These are phyloP conservation scores for Myxozyma vanderwaltii DNA, from an alignment of 805 yeast species.

Conservation along the genomic window DNA sequence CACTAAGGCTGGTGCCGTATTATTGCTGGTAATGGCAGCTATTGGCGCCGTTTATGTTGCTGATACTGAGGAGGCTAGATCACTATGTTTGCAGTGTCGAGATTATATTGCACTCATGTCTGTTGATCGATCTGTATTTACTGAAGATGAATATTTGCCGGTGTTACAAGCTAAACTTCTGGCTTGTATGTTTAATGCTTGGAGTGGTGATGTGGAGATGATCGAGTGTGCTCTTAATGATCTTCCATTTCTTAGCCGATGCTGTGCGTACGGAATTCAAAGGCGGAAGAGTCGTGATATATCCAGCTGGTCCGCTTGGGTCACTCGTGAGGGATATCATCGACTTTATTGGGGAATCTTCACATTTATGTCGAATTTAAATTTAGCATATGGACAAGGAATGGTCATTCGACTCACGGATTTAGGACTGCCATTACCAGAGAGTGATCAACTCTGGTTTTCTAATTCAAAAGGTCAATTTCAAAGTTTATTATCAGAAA, in stretches of 20 bases:
- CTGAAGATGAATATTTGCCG: slow-evolving; percentile 12
- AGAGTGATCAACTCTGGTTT: slow-evolving; percentile 35
- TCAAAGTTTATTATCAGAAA: not conserved
- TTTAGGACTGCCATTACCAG: slow-evolving; percentile 34
- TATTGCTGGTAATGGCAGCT: slow-evolving; percentile 11
- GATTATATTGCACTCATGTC: not conserved
- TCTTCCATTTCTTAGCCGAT: slow-evolving; percentile 9
- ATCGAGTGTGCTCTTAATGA: slow-evolving; percentile 13
- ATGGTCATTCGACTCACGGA: slow-evolving; percentile 21
- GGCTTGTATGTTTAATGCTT: slow-evolving; percentile 15
- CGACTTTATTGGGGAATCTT: slow-evolving; percentile 17
- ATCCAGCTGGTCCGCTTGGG: slow-evolving; percentile 10
- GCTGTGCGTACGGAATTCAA: slow-evolving; percentile 15
- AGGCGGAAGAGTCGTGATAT: slow-evolving; percentile 2
- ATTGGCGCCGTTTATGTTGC: slow-evolving; percentile 9
- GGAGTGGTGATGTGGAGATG: slow-evolving; percentile 17
- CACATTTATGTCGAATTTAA: slow-evolving; percentile 16
- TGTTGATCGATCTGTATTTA: slow-evolving; percentile 1
- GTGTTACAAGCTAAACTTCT: slow-evolving; percentile 16
- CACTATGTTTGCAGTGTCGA: not conserved
- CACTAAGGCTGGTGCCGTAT: not conserved
- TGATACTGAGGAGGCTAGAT: not conserved
- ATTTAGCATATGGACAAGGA: slow-evolving; percentile 11
- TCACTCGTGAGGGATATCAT: slow-evolving; percentile 19
- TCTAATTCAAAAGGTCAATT: slow-evolving; percentile 21